Percentiles rank a stretch among this genome's conserved stretches.
phyloP scores from a whole-genome alignment of 2,329 filamentous ascomycete species.

The Paecilomyces fulvus region DNA sequence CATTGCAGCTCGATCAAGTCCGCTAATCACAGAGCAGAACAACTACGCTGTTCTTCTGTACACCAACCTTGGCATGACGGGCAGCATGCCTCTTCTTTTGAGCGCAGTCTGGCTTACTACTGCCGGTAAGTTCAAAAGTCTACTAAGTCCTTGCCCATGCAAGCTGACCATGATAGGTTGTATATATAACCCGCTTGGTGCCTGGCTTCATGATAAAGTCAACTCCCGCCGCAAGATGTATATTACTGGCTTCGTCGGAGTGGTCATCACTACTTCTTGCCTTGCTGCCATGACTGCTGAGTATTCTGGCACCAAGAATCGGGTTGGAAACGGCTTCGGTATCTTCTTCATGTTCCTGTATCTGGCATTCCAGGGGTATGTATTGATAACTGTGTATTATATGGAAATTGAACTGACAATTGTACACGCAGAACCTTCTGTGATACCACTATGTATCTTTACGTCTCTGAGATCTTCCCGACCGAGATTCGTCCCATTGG shows the following conservation, averaged over 20 bases:
- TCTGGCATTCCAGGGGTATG: constrained; percentile 41
- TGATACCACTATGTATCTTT: constrained; percentile 41
- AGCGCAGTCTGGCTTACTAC: constrained; percentile 39
- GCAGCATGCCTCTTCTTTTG: constrained; percentile 36
- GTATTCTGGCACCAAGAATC: constrained; percentile 31
- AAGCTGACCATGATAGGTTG: constrained; percentile 25
- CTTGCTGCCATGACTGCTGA: constrained; percentile 31
- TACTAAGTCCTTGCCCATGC: constrained; percentile 10
- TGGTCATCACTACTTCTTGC: constrained; percentile 33
- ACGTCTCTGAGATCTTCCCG: constrained; percentile 40
- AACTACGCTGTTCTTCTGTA: constrained; percentile 41
- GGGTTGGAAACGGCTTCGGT: constrained; percentile 33
- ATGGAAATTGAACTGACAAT: constrained; percentile 4
- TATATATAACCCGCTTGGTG: constrained; percentile 28
- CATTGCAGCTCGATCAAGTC: neutral
- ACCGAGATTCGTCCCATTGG: constrained; percentile 45
- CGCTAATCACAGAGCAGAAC: constrained; percentile 25
- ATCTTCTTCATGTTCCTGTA: constrained; percentile 39
- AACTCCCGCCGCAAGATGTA: constrained; percentile 35
- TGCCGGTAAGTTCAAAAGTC: constrained; percentile 28
- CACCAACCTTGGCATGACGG: constrained; percentile 34
- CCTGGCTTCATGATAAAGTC: constrained; percentile 29
- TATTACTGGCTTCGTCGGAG: constrained; percentile 34
- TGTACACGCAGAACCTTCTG: constrained; percentile 29
- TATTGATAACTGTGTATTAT: neutral